phyloP scores from a whole-genome alignment of 495 filamentous ascomycete genomes.

The Amphirosellinia nigrospora region DNA sequence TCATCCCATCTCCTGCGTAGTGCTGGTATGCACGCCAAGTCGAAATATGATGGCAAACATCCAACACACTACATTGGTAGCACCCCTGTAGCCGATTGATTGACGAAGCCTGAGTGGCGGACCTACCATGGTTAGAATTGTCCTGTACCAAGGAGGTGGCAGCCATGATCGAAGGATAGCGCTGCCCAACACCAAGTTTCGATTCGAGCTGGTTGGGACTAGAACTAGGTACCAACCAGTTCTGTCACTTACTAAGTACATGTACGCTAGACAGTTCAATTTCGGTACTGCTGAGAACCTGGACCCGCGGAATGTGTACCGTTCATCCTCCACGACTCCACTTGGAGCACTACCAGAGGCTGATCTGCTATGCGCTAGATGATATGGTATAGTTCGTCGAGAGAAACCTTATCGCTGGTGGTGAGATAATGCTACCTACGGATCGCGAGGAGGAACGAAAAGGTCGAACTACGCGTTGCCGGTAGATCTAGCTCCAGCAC shows the following conservation, averaged over 20 bases:
- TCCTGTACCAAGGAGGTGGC: not conserved
- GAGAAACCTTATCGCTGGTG: not conserved
- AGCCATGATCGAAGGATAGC: not conserved
- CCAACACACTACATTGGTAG: too few species aligned
- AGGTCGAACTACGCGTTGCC: not conserved
- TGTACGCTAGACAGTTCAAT: not conserved
- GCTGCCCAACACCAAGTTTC: slow-evolving; percentile 17
- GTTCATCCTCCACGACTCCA: slow-evolving; percentile 5
- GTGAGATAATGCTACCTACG: slow-evolving; percentile 2
- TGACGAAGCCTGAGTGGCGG: not conserved
- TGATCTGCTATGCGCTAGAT: slow-evolving; percentile 6
- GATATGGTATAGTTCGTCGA: not conserved
- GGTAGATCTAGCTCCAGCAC: not conserved
- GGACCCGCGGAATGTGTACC: not conserved
- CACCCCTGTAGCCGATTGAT: not conserved
- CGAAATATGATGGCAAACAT: slow-evolving; percentile 4
- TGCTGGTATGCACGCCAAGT: not conserved
- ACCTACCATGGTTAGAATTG: not conserved
- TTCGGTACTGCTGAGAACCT: slow-evolving; percentile 10
- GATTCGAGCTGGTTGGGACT: slow-evolving; percentile 1
- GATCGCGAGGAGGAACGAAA: not conserved
- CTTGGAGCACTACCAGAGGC: not conserved
- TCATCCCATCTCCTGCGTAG: not conserved
- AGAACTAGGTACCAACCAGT: too few species aligned
- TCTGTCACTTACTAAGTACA: too few species aligned